Evolutionary conservation across 225 moss, liverwort and hornwort genomes (phyloP).

Genomic region (Lunularia cruciata): DNA sequence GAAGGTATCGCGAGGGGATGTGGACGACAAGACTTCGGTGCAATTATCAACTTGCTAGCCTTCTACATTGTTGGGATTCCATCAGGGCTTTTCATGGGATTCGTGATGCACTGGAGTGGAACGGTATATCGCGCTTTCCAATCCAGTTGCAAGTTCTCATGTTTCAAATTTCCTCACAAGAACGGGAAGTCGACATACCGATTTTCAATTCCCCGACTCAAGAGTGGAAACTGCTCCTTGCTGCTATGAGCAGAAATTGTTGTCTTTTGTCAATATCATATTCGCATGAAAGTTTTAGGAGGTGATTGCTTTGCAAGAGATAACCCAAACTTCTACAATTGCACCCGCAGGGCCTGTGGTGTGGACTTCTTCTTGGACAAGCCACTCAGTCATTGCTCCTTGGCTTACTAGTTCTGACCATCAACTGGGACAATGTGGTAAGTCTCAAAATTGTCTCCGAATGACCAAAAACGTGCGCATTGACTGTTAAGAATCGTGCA

Average conservation of each 20-base stretch:
- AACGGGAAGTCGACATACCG: background rate
- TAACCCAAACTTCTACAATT: background rate
- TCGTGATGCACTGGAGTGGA: constrained; percentile 15
- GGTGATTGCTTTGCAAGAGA: background rate
- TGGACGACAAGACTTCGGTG: constrained; percentile 41
- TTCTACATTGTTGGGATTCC: constrained; percentile 39
- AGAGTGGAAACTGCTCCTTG: background rate
- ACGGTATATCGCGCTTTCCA: constrained; percentile 16
- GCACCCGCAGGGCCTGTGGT: constrained; percentile 21
- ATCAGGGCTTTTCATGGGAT: constrained; percentile 22
- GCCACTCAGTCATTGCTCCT: constrained; percentile 9
- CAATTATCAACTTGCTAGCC: constrained; percentile 30
- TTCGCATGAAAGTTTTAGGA: no score
- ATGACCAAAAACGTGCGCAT: no score
- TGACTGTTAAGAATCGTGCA: no score
- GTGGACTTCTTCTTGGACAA: constrained; percentile 12
- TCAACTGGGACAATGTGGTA: constrained; percentile 25
- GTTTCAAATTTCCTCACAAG: no score
- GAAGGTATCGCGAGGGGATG: constrained; percentile 38
- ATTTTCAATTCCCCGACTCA: no score
- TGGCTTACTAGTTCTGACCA: background rate
- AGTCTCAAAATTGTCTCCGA: no score
- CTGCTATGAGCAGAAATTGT: no score
- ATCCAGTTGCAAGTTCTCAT: background rate
- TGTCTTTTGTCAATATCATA: no score